Percentiles rank a stretch among this genome's conserved stretches.
Evolutionary conservation across 2,329 filamentous ascomycete species (phyloP).

Genomic region (Epichloe sp.): DNA sequence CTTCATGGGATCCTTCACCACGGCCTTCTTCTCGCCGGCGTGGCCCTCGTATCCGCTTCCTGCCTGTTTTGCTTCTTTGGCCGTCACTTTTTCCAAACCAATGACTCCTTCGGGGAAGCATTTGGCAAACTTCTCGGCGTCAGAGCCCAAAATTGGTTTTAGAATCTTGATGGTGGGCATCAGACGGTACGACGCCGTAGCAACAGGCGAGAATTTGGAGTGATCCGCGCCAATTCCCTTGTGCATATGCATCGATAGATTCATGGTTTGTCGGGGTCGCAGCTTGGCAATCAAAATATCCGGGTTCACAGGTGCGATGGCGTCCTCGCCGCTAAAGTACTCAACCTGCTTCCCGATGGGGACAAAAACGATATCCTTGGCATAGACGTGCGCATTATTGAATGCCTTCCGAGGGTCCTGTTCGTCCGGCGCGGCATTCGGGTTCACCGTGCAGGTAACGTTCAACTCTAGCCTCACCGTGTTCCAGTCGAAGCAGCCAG

Average conservation of each 20-base stretch:
- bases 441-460: slow-evolving; percentile 68
- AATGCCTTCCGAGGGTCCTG: slow-evolving; percentile 76
- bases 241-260: slow-evolving; percentile 82
- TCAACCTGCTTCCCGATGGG: slow-evolving; percentile 61
- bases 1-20: slow-evolving; percentile 77
- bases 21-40: slow-evolving; percentile 72
- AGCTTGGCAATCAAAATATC: slow-evolving; percentile 92
- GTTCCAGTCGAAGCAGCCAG: slow-evolving; percentile 65
- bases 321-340: slow-evolving; percentile 53
- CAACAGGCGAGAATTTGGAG: slow-evolving; percentile 93
- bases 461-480: slow-evolving; percentile 69
- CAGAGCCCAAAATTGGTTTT: slow-evolving; percentile 69
- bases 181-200: slow-evolving; percentile 84
- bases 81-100: slow-evolving; percentile 57
- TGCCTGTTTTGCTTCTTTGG: slow-evolving; percentile 45
- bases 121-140: slow-evolving; percentile 76
- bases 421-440: slow-evolving; percentile 56
- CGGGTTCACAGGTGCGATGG: slow-evolving; percentile 69
- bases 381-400: slow-evolving; percentile 73
- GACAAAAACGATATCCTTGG: slow-evolving; percentile 61
- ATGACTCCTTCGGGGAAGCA: slow-evolving; percentile 91
- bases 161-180: slow-evolving; percentile 78
- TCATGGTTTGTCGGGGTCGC: slow-evolving; percentile 76
- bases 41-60: slow-evolving; percentile 59
- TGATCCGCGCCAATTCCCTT: slow-evolving; percentile 92